Base-by-base conservation (phyloP, 2,329 filamentous ascomycete species). In the Allantophomopsis lycopodina region DNA sequence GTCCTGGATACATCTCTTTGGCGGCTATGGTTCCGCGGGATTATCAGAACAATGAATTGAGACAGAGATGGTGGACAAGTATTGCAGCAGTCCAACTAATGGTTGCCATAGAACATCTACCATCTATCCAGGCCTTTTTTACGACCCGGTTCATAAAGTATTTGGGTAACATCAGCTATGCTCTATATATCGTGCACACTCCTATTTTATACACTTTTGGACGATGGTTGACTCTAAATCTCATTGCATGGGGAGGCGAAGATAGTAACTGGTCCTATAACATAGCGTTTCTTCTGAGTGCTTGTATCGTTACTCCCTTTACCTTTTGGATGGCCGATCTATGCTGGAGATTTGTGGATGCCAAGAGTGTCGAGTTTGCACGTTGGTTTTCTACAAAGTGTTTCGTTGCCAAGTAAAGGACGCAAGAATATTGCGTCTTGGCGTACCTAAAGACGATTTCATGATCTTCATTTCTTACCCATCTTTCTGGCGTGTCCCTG, bases 141-240 rank as follows among this genome's bases (percentile, higher is more conserved):
- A 63, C 65, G 42, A 58, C 57, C 5, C 53, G 56, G 1, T 45
- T 68, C 8, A 63, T 65, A 15, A 68, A 69, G 46, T 74, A 73
- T 49, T 62, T 68, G 17, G 70, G 65, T 11, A 60, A 63, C 21
- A 64, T 73, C 46, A 70, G 66, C 43, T 74, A 67, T 43, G 65
- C 69, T 4, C 58, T 74, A 7, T 73, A 74, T 47, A 59, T 74
- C n/a, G 60, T 70, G 13, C 70, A 74, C 46, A 69, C 69, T 0
- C 63, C 61, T 6, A 55, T 68, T 7, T 49, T 70, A n/a, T 60
- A 56, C 36, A 38, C 32, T 17, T 28, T 28, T 10, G 32, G 17
- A 32, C 32, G 21, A 31, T 32, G 32, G 8, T 15, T 30, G n/a
- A 34, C 34, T 32, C 20, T n/a, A n/a, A 21, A 14, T 44, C 57